Evolutionary conservation across 2,329 filamentous ascomycete genomes (phyloP).

Genomic region (Pseudophaeomoniella oleicola): DNA sequence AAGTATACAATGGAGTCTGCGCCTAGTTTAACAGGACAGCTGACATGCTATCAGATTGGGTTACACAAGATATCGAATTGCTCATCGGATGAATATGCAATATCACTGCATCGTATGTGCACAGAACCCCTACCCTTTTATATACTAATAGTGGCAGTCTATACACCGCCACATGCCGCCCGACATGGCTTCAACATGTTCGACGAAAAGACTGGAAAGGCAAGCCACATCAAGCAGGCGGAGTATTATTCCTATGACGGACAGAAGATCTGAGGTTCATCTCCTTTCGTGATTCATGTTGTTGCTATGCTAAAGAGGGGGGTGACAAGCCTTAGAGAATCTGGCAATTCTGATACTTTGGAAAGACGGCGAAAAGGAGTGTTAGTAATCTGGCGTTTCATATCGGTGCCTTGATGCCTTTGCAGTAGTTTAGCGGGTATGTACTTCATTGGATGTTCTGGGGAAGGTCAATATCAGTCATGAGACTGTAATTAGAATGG

Average conservation of each 20-base stretch:
- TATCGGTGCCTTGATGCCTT: neutral
- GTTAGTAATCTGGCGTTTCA: neutral
- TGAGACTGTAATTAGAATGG: too few species aligned
- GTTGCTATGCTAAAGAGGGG: neutral
- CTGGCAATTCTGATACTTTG: neutral
- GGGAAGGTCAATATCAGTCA: too few species aligned
- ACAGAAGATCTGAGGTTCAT: slow-evolving; percentile 5
- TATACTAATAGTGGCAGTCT: slow-evolving; percentile 33
- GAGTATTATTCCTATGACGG: slow-evolving; percentile 54
- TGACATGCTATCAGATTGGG: slow-evolving; percentile 42
- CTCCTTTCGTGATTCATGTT: neutral
- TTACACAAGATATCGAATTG: slow-evolving; percentile 74
- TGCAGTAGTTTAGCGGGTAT: neutral
- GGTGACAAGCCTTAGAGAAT: too few species aligned
- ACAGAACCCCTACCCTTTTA: too few species aligned
- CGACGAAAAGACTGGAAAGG: slow-evolving; percentile 59
- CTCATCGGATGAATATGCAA: slow-evolving; percentile 50
- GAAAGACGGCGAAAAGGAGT: neutral
- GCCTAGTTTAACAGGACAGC: neutral
- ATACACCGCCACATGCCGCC: slow-evolving; percentile 80
- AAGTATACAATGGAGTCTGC: slow-evolving; percentile 18
- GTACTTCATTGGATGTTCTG: neutral
- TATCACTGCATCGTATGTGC: slow-evolving; percentile 60
- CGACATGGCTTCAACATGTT: slow-evolving; percentile 72
- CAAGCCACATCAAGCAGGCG: slow-evolving; percentile 54